A percentile compares a stretch with the other conserved stretches of the same genome.
phyloP scores from a whole-genome alignment of 805 yeast species.

The Blastobotrys peoriensis region DNA sequence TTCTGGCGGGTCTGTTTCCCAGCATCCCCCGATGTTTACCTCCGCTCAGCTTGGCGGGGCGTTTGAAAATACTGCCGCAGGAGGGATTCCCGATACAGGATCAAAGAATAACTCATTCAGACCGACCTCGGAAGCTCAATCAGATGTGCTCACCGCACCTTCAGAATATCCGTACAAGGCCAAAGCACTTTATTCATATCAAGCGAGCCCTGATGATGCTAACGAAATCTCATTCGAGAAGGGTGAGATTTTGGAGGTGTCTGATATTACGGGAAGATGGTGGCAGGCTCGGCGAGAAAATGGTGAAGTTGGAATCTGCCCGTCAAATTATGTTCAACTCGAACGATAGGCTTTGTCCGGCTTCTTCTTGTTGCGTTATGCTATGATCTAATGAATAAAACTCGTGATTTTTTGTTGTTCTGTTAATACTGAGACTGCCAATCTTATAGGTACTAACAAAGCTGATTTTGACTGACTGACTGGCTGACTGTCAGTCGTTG shows the following conservation, averaged over 20 bases:
- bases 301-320: conserved; percentile 95
- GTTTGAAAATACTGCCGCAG: conserved; percentile 32
- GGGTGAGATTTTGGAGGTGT: conserved; percentile 87
- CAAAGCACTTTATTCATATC: conserved; percentile 76
- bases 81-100: not conserved
- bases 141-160: conserved; percentile 21
- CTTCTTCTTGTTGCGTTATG: too few relatives aligned
- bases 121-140: not conserved
- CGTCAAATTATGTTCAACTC: conserved; percentile 85
- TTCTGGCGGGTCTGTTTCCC: conserved; percentile 5
- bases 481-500: too few relatives aligned
- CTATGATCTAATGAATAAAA: too few relatives aligned
- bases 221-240: conserved; percentile 87
- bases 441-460: too few relatives aligned
- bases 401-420: too few relatives aligned
- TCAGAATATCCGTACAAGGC: conserved; percentile 76
- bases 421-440: too few relatives aligned
- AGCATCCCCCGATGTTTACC: conserved; percentile 27
- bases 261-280: conserved; percentile 95
- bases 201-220: conserved; percentile 87
- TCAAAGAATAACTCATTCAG: conserved; percentile 1
- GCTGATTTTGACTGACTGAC: too few relatives aligned
- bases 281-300: conserved; percentile 91
- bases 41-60: conserved; percentile 34
- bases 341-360: not conserved